These are phyloP conservation scores for Penicillium crustosum DNA, from an alignment of 2,329 filamentous ascomycete genomes.

Conservation along the genomic window DNA sequence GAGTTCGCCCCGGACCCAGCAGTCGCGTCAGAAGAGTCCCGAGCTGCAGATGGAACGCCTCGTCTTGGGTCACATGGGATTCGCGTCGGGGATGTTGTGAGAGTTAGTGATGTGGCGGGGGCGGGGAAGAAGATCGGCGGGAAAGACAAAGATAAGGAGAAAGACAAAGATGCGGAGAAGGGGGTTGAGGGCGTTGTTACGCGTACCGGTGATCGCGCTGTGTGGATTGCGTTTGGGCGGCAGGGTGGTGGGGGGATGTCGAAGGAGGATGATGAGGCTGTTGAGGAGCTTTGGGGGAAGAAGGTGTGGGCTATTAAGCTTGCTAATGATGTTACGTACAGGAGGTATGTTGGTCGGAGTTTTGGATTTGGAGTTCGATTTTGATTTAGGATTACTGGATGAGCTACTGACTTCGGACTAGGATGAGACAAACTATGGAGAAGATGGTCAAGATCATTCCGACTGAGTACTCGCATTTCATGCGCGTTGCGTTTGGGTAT, in stretches of 20 bases:
- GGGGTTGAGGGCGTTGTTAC: constrained; percentile 50
- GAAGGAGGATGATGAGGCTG: constrained; percentile 44
- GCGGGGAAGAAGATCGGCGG: constrained; percentile 29
- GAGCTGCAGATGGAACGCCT: constrained; percentile 40
- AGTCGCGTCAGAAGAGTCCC: constrained; percentile 51
- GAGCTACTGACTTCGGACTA: constrained; percentile 27
- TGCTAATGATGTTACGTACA: constrained; percentile 66
- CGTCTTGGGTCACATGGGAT: constrained; percentile 48
- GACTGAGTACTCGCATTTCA: constrained; percentile 57
- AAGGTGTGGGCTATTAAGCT: constrained; percentile 67
- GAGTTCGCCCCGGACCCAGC: constrained; percentile 75
- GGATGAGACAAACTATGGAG: constrained; percentile 65
- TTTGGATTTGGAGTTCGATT: too few species aligned
- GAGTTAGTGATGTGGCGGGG: constrained; percentile 41
- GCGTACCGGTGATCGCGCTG: constrained; percentile 42
- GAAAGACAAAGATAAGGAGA: constrained; percentile 37
- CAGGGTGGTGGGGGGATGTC: constrained; percentile 35
- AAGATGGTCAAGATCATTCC: constrained; percentile 57
- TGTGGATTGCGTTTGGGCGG: constrained; percentile 49
- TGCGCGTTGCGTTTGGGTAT: constrained; percentile 61
- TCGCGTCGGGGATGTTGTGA: constrained; percentile 50
- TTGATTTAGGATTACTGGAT: neutral
- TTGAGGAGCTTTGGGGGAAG: constrained; percentile 53
- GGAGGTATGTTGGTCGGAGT: constrained; percentile 48
- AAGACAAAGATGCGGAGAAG: constrained; percentile 30